phyloP scores from a whole-genome alignment of 2,329 filamentous ascomycete species.

The Achaetomium macrosporum region DNA sequence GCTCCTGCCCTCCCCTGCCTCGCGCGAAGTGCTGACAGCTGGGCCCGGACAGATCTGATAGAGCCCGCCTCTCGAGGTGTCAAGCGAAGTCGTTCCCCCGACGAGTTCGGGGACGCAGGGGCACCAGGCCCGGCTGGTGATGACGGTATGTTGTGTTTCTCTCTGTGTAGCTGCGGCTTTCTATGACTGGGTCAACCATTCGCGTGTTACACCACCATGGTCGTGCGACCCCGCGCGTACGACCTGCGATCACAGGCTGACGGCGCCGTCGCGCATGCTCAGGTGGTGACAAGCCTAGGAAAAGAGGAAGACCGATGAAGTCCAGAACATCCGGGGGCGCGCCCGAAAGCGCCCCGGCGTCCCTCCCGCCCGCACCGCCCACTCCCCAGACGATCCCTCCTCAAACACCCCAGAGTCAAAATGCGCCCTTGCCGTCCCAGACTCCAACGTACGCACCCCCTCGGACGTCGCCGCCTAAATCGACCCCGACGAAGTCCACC shows the following conservation, averaged over 20 bases:
- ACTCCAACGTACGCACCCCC: constrained; percentile 36
- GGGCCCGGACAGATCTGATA: constrained; percentile 41
- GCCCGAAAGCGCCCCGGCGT: constrained; percentile 52
- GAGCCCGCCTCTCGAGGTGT: constrained; percentile 58
- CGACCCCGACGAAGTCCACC: constrained; percentile 74
- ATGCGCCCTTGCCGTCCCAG: constrained; percentile 40
- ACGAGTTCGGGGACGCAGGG: constrained; percentile 53
- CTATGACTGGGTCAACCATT: constrained; percentile 26
- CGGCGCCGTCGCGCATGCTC: constrained; percentile 29
- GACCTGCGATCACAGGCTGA: constrained; percentile 27
- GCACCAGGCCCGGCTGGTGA: constrained; percentile 55
- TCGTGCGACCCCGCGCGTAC: constrained; percentile 30
- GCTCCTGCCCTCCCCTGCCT: not conserved
- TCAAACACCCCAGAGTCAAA: constrained; percentile 49
- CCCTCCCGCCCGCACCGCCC: constrained; percentile 36
- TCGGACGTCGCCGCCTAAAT: constrained; percentile 61
- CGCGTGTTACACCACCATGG: constrained; percentile 29
- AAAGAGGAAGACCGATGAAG: constrained; percentile 60
- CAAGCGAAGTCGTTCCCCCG: constrained; percentile 75
- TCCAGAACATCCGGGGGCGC: constrained; percentile 45
- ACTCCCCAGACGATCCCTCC: constrained; percentile 28
- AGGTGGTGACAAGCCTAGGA: constrained; percentile 46
- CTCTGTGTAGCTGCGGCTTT: constrained; percentile 32
- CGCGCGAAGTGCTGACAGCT: constrained; percentile 27
- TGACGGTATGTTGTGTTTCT: constrained; percentile 61